Evolutionary conservation across 345 rosid species (phyloP), one percentile per base, ranked within the genome.

Genomic region (Geranium rotundifolium): DNA sequence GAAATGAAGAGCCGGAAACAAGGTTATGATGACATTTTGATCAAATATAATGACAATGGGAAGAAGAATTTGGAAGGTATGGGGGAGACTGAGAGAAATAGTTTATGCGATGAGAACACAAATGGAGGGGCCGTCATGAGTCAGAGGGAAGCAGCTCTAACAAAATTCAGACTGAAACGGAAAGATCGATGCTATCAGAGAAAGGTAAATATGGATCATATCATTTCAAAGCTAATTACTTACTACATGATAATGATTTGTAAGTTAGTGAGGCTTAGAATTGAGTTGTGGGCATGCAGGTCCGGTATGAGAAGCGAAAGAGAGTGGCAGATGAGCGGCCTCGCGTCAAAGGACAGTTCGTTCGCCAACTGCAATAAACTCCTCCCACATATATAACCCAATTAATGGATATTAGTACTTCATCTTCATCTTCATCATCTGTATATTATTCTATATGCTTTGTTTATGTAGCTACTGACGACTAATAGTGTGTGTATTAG

Each of bases 101-200:
- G 87, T 66, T 82, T 79, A 67, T 83, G 85, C 65, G 80, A 82
- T 74, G n/a, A n/a, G n/a, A n/a, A n/a, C n/a, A n/a, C n/a, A n/a
- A n/a, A n/a, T n/a, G 76, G 54, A 80, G 80, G 61, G 79, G 71
- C 73, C 54, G 71, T 0, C 80, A 72, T 41, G 80, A 71, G 67
- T 15, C 87, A 79, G 74, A 83, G 99, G 64, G 95, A 90, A 82
- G 97, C 90, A 2, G 99, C 97, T 68, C 75, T 93, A 17, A 83
- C 27, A 34, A 90, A 90, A 75, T 93, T 93, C 72, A 85, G 99
- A 37, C 37, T 86, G 83, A 93, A 93, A 83, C 91, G 96, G 12
- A 93, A 93, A 66, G 99, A 90, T 59, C 81, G 97, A 67, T 90
- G 99, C 80, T 93, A 70, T 61, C 95, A 85, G 65, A 93, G 88